Evolutionary conservation across 108 stramenopile species (phyloP).

Genomic region (Aurantiochytrium sp.): DNA sequence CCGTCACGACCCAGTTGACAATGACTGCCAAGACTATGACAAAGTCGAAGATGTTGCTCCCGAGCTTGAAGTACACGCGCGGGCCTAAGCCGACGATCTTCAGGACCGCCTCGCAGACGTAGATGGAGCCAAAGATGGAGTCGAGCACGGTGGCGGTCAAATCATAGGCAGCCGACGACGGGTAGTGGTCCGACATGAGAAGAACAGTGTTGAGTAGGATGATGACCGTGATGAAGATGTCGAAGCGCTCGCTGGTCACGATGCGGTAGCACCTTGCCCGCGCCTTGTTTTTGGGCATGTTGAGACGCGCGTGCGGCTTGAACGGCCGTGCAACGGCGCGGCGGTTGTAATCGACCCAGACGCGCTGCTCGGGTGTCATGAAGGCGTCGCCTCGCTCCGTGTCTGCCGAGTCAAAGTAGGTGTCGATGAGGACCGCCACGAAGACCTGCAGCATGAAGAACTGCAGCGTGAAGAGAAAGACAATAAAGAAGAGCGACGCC

Average conservation of each 20-base stretch:
- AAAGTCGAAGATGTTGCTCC: constrained; percentile 58
- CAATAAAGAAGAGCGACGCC: constrained; percentile 50
- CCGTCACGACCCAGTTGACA: constrained; percentile 28
- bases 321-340: not conserved
- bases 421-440: constrained; percentile 67
- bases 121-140: constrained; percentile 47
- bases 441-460: constrained; percentile 72
- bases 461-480: constrained; percentile 57
- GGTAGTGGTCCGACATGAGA: constrained; percentile 46
- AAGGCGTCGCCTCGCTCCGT: not conserved
- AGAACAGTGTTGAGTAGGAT: constrained; percentile 50
- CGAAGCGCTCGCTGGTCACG: constrained; percentile 36
- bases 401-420: constrained; percentile 56
- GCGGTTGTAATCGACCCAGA: constrained; percentile 46
- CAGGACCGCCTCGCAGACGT: constrained; percentile 46
- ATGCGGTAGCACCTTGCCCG: constrained; percentile 37
- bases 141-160: constrained; percentile 33
- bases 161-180: constrained; percentile 34
- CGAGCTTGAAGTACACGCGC: constrained; percentile 43
- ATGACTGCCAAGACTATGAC: constrained; percentile 49
- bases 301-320: not conserved
- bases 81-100: constrained; percentile 46
- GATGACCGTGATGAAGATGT: constrained; percentile 41
- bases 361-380: constrained; percentile 48
- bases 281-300: not conserved